These are phyloP conservation scores for Falciphora oryzae DNA, from an alignment of 2,329 filamentous ascomycete species.

Conservation along the genomic window DNA sequence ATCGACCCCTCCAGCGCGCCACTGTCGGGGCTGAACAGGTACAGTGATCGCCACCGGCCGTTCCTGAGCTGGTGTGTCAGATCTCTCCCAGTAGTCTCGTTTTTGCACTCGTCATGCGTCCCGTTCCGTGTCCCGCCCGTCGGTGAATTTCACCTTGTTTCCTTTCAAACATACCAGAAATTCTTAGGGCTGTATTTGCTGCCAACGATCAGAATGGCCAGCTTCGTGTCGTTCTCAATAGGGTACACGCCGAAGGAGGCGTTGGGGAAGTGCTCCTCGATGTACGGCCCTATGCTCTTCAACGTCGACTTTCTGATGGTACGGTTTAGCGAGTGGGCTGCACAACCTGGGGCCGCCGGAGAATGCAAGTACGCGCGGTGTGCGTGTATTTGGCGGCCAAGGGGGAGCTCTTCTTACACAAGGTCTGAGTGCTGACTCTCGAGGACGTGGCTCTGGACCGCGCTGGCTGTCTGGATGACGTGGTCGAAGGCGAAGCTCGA, in stretches of 20 bases:
- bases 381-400: background rate
- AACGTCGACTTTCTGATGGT: conserved; percentile 68
- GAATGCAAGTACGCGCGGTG: background rate
- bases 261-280: conserved; percentile 82
- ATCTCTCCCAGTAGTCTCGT: background rate
- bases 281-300: conserved; percentile 70
- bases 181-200: conserved; percentile 98
- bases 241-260: conserved; percentile 80
- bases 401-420: conserved; percentile 52
- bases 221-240: conserved; percentile 64
- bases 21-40: conserved; percentile 68
- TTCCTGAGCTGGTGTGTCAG: conserved; percentile 54
- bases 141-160: background rate
- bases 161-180: conserved; percentile 67
- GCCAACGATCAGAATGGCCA: conserved; percentile 80
- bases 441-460: conserved; percentile 69
- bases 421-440: conserved; percentile 74
- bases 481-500: conserved; percentile 90
- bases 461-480: conserved; percentile 69
- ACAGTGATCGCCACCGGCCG: conserved; percentile 89
- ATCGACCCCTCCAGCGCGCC: conserved; percentile 69
- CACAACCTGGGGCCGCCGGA: too few species aligned
- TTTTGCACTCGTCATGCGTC: conserved; percentile 1
- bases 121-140: background rate
- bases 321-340: background rate